phyloP scores from a whole-genome alignment of 2,329 filamentous ascomycete genomes.

The Claviceps sp. region DNA sequence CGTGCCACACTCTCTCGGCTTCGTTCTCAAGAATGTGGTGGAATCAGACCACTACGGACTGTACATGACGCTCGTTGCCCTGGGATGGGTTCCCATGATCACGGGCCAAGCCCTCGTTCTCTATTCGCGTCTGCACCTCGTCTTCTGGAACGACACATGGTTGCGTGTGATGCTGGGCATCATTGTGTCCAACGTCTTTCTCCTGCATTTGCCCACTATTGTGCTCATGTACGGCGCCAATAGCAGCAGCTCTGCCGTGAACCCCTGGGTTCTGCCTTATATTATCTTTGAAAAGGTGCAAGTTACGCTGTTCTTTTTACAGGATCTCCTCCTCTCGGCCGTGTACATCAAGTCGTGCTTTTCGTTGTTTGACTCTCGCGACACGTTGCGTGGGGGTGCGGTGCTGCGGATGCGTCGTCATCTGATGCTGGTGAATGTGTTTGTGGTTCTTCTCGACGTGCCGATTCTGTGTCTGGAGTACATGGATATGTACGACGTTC shows the following conservation, averaged over 20 bases:
- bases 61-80: constrained; percentile 11
- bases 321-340: constrained; percentile 37
- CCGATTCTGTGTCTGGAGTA: constrained; percentile 19
- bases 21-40: constrained; percentile 27
- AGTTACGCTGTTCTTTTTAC: constrained; percentile 39
- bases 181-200: constrained; percentile 40
- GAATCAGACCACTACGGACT: constrained; percentile 5
- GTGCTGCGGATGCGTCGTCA: constrained; percentile 16
- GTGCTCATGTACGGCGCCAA: constrained; percentile 41
- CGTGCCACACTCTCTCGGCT: constrained; percentile 27
- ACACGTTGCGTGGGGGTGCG: constrained; percentile 11
- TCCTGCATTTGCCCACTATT: constrained; percentile 40
- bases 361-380: constrained; percentile 29
- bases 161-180: constrained; percentile 38
- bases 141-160: constrained; percentile 34
- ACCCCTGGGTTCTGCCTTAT: constrained; percentile 16
- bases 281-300: constrained; percentile 36
- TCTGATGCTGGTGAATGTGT: constrained; percentile 27
- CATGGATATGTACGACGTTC: constrained; percentile 14
- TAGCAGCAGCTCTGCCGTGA: constrained; percentile 9
- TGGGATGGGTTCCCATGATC: constrained; percentile 31
- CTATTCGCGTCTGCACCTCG: constrained; percentile 47
- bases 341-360: constrained; percentile 39
- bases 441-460: constrained; percentile 28
- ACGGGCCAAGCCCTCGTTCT: constrained; percentile 47